A percentile compares a stretch with the other conserved stretches of the same genome.
These are phyloP conservation scores for Aspergillus quadricinctus DNA, from an alignment of 2,329 filamentous ascomycete genomes.

Conservation along the genomic window DNA sequence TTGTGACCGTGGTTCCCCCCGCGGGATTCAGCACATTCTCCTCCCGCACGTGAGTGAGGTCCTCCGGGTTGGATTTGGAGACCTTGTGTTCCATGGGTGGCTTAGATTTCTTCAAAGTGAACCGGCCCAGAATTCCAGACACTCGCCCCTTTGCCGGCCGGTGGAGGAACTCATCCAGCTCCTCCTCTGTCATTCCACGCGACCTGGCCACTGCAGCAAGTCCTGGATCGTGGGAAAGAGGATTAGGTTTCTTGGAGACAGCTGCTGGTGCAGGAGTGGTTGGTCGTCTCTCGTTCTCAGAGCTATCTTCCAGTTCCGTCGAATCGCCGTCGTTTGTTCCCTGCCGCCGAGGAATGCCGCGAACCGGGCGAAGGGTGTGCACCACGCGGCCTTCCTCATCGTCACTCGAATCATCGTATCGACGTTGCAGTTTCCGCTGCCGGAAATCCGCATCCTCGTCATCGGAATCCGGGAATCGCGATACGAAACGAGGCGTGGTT, in stretches of 20 bases:
- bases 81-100: slow-evolving; percentile 34
- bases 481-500: slow-evolving; percentile 33
- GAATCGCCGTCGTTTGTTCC: slow-evolving; percentile 60
- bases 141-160: slow-evolving; percentile 26
- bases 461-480: slow-evolving; percentile 59
- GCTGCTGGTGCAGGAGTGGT: slow-evolving; percentile 23
- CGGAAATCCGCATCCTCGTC: slow-evolving; percentile 51
- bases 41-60: slow-evolving; percentile 37
- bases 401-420: slow-evolving; percentile 70
- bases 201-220: slow-evolving; percentile 41
- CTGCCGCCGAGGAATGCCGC: slow-evolving; percentile 56
- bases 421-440: slow-evolving; percentile 47
- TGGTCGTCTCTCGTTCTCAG: slow-evolving; percentile 44
- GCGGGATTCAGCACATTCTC: slow-evolving; percentile 11
- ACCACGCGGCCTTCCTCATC: slow-evolving; percentile 50
- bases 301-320: slow-evolving; percentile 58
- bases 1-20: slow-evolving; percentile 14
- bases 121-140: slow-evolving; percentile 28
- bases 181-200: slow-evolving; percentile 51
- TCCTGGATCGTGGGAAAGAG: slow-evolving; percentile 23
- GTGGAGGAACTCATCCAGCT: slow-evolving; percentile 33
- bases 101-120: slow-evolving; percentile 28
- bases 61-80: slow-evolving; percentile 49
- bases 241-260: slow-evolving; percentile 16
- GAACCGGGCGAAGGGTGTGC: slow-evolving; percentile 49